phyloP scores from a whole-genome alignment of 2,329 filamentous ascomycete species.

The Neopestalotiopsis rosae region DNA sequence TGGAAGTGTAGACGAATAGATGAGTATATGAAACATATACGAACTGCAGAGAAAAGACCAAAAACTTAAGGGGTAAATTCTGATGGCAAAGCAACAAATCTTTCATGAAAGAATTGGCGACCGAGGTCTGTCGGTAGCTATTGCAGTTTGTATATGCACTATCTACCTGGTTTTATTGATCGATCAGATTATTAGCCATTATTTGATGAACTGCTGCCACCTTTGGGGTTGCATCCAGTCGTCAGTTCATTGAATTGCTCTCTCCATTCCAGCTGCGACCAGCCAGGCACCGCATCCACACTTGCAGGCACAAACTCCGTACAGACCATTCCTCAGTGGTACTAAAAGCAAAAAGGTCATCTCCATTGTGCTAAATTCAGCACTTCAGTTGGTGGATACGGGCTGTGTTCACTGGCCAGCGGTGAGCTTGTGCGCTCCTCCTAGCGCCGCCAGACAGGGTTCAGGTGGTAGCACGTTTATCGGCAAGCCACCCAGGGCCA shows the following conservation, averaged over 20 bases:
- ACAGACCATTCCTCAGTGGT: background rate
- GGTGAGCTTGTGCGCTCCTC: conserved; percentile 15
- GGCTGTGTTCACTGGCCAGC: conserved; percentile 12
- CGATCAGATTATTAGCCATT: background rate
- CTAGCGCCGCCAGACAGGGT: conserved; percentile 14
- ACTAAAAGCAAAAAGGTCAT: background rate
- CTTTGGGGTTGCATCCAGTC: conserved; percentile 9
- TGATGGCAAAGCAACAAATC: background rate
- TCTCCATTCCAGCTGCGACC: conserved; percentile 10
- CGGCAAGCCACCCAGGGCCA: conserved; percentile 13
- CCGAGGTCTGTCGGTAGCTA: background rate
- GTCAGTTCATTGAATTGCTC: conserved; percentile 10
- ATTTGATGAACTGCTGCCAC: background rate
- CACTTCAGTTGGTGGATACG: background rate
- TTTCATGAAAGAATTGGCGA: background rate
- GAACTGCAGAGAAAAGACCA: background rate
- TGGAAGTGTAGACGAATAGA: background rate
- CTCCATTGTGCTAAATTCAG: conserved; percentile 11
- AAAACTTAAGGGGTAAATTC: background rate
- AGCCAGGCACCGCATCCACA: background rate
- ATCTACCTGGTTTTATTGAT: background rate
- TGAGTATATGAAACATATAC: conserved; percentile 5
- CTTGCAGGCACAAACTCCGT: background rate
- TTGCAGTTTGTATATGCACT: background rate
- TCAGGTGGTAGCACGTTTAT: conserved; percentile 8